Conservation (phyloP, 345 rosid genomes). For the Aegle marmelos region DNA sequence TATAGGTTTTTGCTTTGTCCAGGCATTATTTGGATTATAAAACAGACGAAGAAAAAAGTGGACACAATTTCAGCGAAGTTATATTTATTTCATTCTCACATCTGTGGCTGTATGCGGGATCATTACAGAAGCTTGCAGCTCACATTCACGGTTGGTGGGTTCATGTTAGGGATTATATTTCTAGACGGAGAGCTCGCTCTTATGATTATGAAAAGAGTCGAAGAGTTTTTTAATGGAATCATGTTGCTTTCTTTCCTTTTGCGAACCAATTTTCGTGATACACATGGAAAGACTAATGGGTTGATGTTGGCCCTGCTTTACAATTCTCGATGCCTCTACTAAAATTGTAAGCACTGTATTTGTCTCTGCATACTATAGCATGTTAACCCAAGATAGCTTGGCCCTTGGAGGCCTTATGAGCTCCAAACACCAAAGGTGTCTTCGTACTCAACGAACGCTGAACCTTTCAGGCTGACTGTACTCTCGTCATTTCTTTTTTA, state of each 20-base stretch:
- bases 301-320: background rate
- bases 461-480: background rate
- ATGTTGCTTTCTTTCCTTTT: conserved; percentile 11
- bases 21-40: background rate
- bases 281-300: background rate
- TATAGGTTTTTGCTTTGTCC: conserved; percentile 31
- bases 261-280: background rate
- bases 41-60: background rate
- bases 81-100: background rate
- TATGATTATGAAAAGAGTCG: conserved; percentile 11
- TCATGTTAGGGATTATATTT: conserved; percentile 20
- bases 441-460: conserved; percentile 15
- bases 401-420: conserved; percentile 20
- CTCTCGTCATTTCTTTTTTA: no score
- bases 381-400: background rate
- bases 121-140: conserved; percentile 23
- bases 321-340: background rate
- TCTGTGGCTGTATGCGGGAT: conserved; percentile 15
- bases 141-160: conserved; percentile 24
- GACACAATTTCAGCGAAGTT: background rate
- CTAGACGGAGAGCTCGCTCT: conserved; percentile 17
- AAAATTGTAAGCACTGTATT: conserved; percentile 13
- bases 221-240: conserved; percentile 13
- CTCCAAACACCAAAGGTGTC: conserved; percentile 15
- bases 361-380: background rate